Evolutionary conservation across 371 early-diverging fungal species (phyloP).

Genomic region (Mucor saturninus): DNA sequence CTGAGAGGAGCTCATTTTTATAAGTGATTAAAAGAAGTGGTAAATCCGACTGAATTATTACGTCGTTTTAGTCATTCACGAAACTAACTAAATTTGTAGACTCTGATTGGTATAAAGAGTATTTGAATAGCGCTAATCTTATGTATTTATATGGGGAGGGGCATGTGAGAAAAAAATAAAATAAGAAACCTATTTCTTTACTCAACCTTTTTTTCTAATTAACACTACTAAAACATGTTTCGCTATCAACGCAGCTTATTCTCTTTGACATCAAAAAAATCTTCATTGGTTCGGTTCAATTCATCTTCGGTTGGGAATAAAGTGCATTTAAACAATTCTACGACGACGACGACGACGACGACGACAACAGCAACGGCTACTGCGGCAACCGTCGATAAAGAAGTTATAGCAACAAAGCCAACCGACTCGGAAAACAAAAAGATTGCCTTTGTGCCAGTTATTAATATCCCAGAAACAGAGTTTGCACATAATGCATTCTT

Average conservation of each 20-base stretch:
- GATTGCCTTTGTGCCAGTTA: constrained; percentile 50
- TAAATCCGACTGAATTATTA: not conserved
- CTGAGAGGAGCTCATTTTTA: constrained; percentile 18
- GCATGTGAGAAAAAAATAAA: constrained; percentile 3
- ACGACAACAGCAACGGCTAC: not conserved
- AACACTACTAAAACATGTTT: constrained; percentile 13
- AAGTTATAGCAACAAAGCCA: not conserved
- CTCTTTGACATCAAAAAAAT: not conserved
- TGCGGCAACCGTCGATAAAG: not conserved
- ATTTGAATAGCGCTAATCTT: not conserved
- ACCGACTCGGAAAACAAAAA: constrained; percentile 1
- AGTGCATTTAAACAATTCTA: constrained; percentile 7
- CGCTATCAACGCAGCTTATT: not conserved
- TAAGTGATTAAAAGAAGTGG: not conserved
- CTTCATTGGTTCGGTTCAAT: constrained; percentile 8
- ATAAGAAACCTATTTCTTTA: not conserved
- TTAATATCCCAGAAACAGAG: constrained; percentile 56
- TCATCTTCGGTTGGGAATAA: constrained; percentile 27
- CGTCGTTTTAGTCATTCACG: not conserved
- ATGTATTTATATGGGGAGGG: not conserved
- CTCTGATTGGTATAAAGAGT: not conserved
- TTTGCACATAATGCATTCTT: constrained; percentile 57
- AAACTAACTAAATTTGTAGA: not conserved
- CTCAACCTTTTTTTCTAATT: not conserved
- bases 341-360: constrained; percentile 7